Percentiles rank a stretch among this genome's conserved stretches.
phyloP scores from a whole-genome alignment of 1,284 basidiomycete species.

The Ustilago trichophora region DNA sequence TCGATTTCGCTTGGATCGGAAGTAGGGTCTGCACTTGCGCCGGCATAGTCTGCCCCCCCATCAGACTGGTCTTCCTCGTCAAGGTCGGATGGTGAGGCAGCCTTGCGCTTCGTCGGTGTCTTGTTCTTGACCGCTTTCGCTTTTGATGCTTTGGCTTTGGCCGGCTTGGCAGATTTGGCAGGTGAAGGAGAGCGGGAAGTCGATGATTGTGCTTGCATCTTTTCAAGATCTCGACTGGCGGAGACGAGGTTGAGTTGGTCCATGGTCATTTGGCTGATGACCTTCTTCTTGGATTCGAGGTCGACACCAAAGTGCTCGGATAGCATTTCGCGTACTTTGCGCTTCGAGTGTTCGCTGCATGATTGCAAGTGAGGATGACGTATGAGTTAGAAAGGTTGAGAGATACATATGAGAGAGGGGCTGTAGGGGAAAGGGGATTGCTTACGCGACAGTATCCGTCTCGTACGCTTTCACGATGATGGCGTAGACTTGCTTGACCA shows the following conservation, averaged over 20 bases:
- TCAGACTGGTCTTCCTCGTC: neutral
- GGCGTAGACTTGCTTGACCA: slow-evolving; percentile 13
- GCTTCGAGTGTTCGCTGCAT: slow-evolving; percentile 21
- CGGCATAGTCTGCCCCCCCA: neutral
- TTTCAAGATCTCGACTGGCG: neutral
- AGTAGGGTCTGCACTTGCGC: neutral
- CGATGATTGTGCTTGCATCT: slow-evolving; percentile 1
- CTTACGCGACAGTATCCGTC: slow-evolving; percentile 16
- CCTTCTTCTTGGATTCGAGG: slow-evolving; percentile 26
- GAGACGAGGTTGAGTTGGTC: slow-evolving; percentile 10
- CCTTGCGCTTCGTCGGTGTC: slow-evolving; percentile 14
- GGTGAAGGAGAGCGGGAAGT: slow-evolving; percentile 6
- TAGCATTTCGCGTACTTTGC: slow-evolving; percentile 21
- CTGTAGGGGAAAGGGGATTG: neutral
- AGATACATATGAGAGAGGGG: too few species aligned
- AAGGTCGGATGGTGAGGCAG: neutral
- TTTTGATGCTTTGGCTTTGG: neutral
- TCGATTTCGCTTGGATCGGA: neutral
- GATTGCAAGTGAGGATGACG: neutral
- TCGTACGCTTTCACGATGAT: slow-evolving; percentile 22
- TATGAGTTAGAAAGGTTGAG: neutral
- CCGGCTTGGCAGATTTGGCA: neutral
- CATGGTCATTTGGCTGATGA: slow-evolving; percentile 7
- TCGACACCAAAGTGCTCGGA: slow-evolving; percentile 24
- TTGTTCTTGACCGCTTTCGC: slow-evolving; percentile 4